phyloP scores from a whole-genome alignment of 2,329 filamentous ascomycete genomes.

The Ascochyta fabae region DNA sequence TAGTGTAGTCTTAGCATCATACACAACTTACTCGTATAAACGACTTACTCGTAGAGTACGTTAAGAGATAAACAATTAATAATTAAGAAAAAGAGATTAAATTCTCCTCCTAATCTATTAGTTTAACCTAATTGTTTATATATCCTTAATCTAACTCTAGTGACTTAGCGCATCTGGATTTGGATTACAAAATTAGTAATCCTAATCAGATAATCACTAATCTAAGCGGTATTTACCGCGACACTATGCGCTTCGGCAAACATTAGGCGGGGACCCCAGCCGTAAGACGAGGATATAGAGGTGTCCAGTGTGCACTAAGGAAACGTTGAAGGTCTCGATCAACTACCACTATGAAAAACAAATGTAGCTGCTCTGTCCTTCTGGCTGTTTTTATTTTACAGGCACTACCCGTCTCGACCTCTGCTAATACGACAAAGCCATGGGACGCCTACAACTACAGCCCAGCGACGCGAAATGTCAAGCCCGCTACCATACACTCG shows the following conservation, averaged over 20 bases:
- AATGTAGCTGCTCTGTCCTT: not conserved
- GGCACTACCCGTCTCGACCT: not conserved
- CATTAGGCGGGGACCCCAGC: not conserved
- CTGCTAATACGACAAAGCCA: constrained; percentile 3
- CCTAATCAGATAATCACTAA: too few species aligned
- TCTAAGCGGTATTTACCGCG: too few species aligned
- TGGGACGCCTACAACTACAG: constrained; percentile 21
- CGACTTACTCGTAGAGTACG: too few species aligned
- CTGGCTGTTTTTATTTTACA: not conserved
- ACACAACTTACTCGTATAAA: too few species aligned
- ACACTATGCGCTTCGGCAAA: not conserved
- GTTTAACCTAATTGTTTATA: too few species aligned
- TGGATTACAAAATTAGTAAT: too few species aligned
- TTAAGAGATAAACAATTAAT: too few species aligned
- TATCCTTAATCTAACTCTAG: too few species aligned
- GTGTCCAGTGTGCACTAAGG: not conserved
- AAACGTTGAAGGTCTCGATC: not conserved
- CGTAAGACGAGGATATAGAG: not conserved
- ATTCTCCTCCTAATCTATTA: too few species aligned
- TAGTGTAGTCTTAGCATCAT: too few species aligned
- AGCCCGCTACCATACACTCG: constrained; percentile 13
- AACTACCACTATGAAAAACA: not conserved
- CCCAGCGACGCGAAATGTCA: constrained; percentile 16
- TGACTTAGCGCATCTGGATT: too few species aligned
- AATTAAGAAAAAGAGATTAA: too few species aligned